Evolutionary conservation across 108 stramenopile species (phyloP).

Genomic region (Skeletonema tropicum): DNA sequence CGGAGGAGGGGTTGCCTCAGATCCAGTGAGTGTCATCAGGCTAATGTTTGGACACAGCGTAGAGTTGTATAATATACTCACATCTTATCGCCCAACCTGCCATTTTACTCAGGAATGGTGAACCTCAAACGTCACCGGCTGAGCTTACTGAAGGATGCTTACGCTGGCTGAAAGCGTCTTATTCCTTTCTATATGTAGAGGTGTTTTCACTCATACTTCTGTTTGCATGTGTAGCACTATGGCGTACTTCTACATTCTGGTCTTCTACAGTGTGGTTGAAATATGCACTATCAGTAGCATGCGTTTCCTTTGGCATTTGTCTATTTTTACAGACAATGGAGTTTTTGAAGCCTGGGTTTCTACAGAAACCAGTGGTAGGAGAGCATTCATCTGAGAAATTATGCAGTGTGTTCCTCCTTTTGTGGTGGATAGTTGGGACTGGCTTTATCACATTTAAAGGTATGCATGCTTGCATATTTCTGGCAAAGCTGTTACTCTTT

Average conservation of each 20-base stretch:
- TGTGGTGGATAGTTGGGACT: slow-evolving; percentile 51
- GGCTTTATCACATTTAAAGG: slow-evolving; percentile 45
- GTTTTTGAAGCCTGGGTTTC: slow-evolving; percentile 35
- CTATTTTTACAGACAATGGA: slow-evolving; percentile 45
- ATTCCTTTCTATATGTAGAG: slow-evolving; percentile 41
- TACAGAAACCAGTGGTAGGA: slow-evolving; percentile 25
- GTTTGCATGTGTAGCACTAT: slow-evolving; percentile 25
- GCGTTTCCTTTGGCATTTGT: slow-evolving; percentile 31
- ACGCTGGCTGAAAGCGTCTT: slow-evolving; percentile 33
- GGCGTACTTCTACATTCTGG: slow-evolving; percentile 25
- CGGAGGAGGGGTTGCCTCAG: background rate
- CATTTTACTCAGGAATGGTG: background rate
- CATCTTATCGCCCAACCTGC: background rate
- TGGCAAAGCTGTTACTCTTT: background rate
- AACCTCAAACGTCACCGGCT: slow-evolving; percentile 40
- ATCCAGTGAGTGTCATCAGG: background rate
- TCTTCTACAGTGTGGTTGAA: slow-evolving; percentile 12
- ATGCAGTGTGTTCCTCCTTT: slow-evolving; percentile 34
- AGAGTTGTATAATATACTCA: background rate
- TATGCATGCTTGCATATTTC: slow-evolving; percentile 12
- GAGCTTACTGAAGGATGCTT: slow-evolving; percentile 37
- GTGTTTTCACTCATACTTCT: slow-evolving; percentile 21
- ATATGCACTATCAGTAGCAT: slow-evolving; percentile 36
- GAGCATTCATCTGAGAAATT: slow-evolving; percentile 40
- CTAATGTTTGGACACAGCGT: background rate